Evolutionary conservation across 192 early-diverging fungal species (phyloP), one percentile per base, ranked within the genome.

Genomic region (Linnemannia exigua): DNA sequence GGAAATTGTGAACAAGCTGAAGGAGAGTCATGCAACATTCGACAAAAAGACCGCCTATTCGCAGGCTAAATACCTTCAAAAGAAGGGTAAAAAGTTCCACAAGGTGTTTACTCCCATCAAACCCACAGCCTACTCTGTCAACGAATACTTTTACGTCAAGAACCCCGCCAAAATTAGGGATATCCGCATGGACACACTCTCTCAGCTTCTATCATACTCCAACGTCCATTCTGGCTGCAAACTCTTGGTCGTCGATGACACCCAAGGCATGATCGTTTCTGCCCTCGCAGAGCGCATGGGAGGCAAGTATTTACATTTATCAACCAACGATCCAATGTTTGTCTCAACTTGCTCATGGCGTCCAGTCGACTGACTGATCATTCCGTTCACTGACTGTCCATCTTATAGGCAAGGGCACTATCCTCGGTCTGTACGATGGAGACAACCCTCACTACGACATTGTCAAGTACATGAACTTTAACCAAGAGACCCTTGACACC

Each of bases 31-130:
- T 88, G 88, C 93, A 36, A 87, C 93, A n/a, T 99, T 98, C 85
- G 94, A 96, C 54, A 91, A 94, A 74, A 99, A 99, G 88, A 99
- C 98, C 0, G 96, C 97, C 79, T 99, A 95, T 79, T 95, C 97
- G 31, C 97, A 99, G 88, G 94, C 95, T 44, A 99, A 99, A 91
- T 99, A 99, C 75, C 95, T 99, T 74, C 90, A 94, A 80, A 92
- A 95, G 79, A 98, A 97, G 82, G 91, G 96, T 84, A 90, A 91
- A 76, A 97, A 97, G 92, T 98, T 96, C 84, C 92, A 93, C 82
- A 97, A 95, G 81, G 81, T 92, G 38, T 97, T 99, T 79, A 93
- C 92, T 0, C 94, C 94, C 3, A 77, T 95, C 61, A 93, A 93
- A 44, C 95, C 97, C 2, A 97, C 93, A 4, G 88, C 96, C 14